Base-by-base conservation (phyloP, 495 filamentous ascomycete genomes). In the Penicillium maclennaniae region DNA sequence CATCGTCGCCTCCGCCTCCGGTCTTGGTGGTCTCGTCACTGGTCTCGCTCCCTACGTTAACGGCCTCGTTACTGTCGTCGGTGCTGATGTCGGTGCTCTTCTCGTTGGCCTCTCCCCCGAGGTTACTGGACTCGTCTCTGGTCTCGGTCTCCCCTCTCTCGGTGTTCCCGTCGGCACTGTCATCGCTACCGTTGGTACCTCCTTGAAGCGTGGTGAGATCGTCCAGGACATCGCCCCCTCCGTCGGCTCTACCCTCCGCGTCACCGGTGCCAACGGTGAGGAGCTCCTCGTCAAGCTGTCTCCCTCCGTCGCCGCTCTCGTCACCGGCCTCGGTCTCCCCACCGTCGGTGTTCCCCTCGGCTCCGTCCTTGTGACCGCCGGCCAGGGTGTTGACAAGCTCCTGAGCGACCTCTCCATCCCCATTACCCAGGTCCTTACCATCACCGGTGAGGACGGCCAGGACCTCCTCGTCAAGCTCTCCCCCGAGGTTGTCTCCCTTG, bases 381-480 rank as follows among this genome's bases (percentile, higher is more conserved):
- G 60, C 53, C 56, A 41, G 6, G 19, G 19, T 56, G 49, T 71
- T 25, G 69, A 70, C 56, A 69, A 75, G 52, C 70, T 75, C 45
- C 37, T 75, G 47, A 60, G 61, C 52, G 63, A 72, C 55, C 45
- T 73, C 40, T 59, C 62, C 53, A 43, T 16, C 31, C 65, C 65
- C 54, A 51, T 65, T 28, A 50, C 69, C 51, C 31, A 63, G 12
- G 65, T 72, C 54, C 63, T 75, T 23, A 67, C 59, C 37, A 62
- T 73, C 36, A 63, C 66, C 23, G 62, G 61, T 44, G 40, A 69
- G 40, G 67, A 71, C 38, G 63, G 61, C 51, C 54, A 60, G 36
- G 34, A 57, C 36, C 70, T 75, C 47, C 69, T 75, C 31, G 57
- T 75, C 55, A 45, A 69, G 55, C 68, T 75, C 43, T 60, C 65